Evolutionary conservation across 2,329 filamentous ascomycete species (phyloP).

Genomic region (Myriosclerotinia duriaeana): DNA sequence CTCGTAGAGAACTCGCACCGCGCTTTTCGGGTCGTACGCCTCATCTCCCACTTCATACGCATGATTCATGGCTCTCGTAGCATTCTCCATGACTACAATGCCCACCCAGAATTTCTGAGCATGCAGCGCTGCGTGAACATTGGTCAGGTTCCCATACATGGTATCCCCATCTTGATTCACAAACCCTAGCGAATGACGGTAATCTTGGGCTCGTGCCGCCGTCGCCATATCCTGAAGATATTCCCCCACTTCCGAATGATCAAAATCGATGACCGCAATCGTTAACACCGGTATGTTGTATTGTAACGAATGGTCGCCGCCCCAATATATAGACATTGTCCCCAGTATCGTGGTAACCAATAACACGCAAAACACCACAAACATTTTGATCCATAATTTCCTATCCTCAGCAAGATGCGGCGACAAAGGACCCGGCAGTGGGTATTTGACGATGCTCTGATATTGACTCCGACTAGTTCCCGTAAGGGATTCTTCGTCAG

Average conservation of each 20-base stretch:
- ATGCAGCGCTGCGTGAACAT: conserved; percentile 24
- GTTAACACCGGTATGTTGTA: conserved; percentile 29
- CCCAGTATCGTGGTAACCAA: conserved; percentile 28
- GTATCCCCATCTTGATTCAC: conserved; percentile 24
- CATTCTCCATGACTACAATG: conserved; percentile 28
- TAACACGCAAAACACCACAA: conserved; percentile 24
- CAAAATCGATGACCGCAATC: conserved; percentile 30
- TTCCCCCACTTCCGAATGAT: conserved; percentile 27
- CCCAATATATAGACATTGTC: conserved; percentile 31
- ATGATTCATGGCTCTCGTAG: conserved; percentile 29
- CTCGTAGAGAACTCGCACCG: conserved; percentile 28
- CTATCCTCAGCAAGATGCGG: conserved; percentile 25
- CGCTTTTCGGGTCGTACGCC: conserved; percentile 25
- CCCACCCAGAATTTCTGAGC: conserved; percentile 30
- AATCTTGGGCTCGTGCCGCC: conserved; percentile 18
- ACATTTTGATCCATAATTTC: conserved; percentile 30
- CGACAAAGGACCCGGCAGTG: conserved; percentile 25
- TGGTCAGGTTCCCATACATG: conserved; percentile 23
- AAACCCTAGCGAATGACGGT: conserved; percentile 27
- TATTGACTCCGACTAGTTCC: conserved; percentile 2
- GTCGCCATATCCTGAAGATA: conserved; percentile 27
- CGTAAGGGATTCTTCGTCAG: conserved; percentile 17
- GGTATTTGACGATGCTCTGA: conserved; percentile 13
- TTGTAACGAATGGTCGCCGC: conserved; percentile 27
- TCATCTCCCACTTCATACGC: conserved; percentile 26